These are phyloP conservation scores for Saccharomycodes ludwigii DNA, from an alignment of 805 yeast species.

Conservation along the genomic window DNA sequence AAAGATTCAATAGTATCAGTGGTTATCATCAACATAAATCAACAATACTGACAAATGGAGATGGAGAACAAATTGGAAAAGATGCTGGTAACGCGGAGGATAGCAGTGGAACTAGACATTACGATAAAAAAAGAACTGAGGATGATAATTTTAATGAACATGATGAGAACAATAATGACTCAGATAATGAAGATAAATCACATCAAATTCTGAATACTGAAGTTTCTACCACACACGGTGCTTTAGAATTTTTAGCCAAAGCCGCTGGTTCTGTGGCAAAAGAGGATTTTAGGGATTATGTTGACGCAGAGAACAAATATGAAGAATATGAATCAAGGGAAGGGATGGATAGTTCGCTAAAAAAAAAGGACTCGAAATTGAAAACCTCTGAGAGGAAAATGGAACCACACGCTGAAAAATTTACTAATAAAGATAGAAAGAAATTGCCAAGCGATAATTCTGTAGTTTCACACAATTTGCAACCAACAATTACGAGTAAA, in stretches of 20 bases:
- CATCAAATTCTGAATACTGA: slow-evolving; percentile 18
- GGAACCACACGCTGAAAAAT: slow-evolving; percentile 4
- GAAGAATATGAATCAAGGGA: slow-evolving; percentile 3
- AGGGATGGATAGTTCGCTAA: not conserved
- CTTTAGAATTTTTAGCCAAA: slow-evolving; percentile 59
- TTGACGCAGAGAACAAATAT: slow-evolving; percentile 28
- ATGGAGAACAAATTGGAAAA: too few species aligned
- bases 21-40: too few species aligned
- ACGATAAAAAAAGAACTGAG: too few species aligned
- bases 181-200: not conserved
- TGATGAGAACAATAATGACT: not conserved
- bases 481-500: slow-evolving; percentile 1
- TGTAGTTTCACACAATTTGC: too few species aligned
- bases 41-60: too few species aligned
- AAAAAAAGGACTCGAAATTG: slow-evolving; percentile 3
- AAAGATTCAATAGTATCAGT: too few species aligned
- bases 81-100: too few species aligned
- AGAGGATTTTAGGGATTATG: slow-evolving; percentile 52
- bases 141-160: not conserved
- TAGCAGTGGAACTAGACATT: not conserved
- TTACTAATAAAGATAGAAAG: too few species aligned
- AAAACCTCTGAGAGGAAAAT: slow-evolving; percentile 6
- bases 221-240: slow-evolving; percentile 36
- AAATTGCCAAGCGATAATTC: too few species aligned
- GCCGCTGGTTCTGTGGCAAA: slow-evolving; percentile 69